Conservation (phyloP, 2,329 filamentous ascomycete genomes). For the Colletotrichum nymphaeae region DNA sequence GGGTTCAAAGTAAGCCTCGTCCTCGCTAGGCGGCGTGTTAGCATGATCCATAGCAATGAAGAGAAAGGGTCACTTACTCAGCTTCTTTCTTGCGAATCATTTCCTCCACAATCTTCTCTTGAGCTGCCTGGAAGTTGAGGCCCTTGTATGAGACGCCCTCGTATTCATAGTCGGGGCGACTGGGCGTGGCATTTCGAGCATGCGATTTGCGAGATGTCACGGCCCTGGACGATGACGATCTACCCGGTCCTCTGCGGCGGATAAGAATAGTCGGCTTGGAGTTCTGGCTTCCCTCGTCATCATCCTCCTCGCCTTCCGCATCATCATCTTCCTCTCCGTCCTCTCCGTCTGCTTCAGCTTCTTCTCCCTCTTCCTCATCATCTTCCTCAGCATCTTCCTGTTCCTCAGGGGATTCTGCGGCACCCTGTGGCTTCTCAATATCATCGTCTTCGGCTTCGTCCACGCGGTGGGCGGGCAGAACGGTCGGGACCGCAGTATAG, state of each 20-base stretch:
- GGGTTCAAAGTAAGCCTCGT: conserved; percentile 76
- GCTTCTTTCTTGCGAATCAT: conserved; percentile 76
- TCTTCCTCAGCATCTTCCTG: conserved; percentile 44
- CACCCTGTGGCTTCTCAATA: conserved; percentile 34
- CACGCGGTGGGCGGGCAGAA: conserved; percentile 69
- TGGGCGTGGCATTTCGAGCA: conserved; percentile 48
- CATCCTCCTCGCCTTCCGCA: conserved; percentile 46
- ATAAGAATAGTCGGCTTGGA: conserved; percentile 51
- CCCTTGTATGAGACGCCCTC: conserved; percentile 73
- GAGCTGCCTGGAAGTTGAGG: conserved; percentile 83
- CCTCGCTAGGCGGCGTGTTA: conserved; percentile 61
- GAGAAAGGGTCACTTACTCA: conserved; percentile 58
- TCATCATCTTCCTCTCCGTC: conserved; percentile 43
- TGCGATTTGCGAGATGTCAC: conserved; percentile 44
- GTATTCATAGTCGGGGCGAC: conserved; percentile 63
- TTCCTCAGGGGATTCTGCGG: conserved; percentile 39
- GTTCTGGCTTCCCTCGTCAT: conserved; percentile 42
- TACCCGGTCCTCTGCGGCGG: conserved; percentile 50
- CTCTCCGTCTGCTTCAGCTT: conserved; percentile 40
- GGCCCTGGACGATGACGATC: conserved; percentile 48
- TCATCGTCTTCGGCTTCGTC: conserved; percentile 27
- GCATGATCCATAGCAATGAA: conserved; percentile 7
- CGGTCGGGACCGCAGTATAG: conserved; percentile 80
- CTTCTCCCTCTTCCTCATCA: conserved; percentile 40
- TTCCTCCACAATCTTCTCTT: conserved; percentile 86